Conservation (phyloP, 176 grass and related monocot species). For the Coix lacrymajobi region DNA sequence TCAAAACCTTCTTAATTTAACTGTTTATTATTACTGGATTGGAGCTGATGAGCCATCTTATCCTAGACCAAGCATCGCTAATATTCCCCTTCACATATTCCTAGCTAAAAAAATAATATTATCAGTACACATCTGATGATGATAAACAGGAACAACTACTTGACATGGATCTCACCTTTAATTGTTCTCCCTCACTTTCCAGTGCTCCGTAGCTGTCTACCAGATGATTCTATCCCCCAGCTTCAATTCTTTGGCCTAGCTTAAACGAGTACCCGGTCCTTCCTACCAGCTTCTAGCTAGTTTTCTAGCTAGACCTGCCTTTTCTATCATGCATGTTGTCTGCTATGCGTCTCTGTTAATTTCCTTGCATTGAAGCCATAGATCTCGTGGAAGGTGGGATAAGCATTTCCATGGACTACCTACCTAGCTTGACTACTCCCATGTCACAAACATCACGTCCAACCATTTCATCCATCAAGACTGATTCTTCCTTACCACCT, state of each 20-base stretch:
- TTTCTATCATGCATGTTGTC: constrained; percentile 8
- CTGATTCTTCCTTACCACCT: constrained; percentile 31
- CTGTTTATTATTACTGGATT: not conserved
- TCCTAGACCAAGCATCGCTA: not conserved
- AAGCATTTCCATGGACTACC: not conserved
- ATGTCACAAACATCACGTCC: constrained; percentile 13
- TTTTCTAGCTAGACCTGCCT: not conserved
- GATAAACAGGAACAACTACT: constrained; percentile 38
- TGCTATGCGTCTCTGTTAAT: not conserved
- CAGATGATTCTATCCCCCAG: constrained; percentile 15
- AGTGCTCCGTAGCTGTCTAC: not conserved
- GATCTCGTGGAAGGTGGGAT: not conserved
- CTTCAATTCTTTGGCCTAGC: constrained; percentile 18
- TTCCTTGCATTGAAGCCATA: not conserved
- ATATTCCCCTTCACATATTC: constrained; percentile 28
- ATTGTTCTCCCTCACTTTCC: constrained; percentile 15
- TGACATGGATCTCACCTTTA: constrained; percentile 19
- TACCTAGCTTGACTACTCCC: not conserved
- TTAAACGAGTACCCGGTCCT: constrained; percentile 19
- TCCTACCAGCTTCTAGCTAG: constrained; percentile 24
- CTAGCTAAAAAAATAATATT: not conserved
- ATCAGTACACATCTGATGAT: not conserved
- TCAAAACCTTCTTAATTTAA: not conserved
- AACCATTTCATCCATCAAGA: not conserved
- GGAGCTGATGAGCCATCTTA: not conserved